phyloP scores from a whole-genome alignment of 345 rosid genomes.

The Rubroshorea leprosula region DNA sequence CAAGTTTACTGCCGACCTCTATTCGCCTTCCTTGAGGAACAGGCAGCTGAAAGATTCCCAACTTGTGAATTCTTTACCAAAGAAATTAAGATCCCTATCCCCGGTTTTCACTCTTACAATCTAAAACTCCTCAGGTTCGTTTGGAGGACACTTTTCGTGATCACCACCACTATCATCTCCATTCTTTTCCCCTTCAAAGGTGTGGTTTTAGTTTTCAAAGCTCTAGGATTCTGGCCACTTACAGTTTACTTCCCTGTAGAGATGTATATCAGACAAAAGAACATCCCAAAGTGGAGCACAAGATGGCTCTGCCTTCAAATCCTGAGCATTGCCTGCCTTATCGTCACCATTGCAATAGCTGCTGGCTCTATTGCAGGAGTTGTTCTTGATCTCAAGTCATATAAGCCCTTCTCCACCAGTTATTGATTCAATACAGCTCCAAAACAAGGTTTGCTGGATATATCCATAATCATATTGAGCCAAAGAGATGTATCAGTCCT shows the following conservation, averaged over 20 bases:
- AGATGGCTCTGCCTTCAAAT: constrained; percentile 51
- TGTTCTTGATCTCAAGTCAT: constrained; percentile 32
- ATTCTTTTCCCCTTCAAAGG: constrained; percentile 56
- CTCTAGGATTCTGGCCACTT: constrained; percentile 63
- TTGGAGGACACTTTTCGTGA: constrained; percentile 45
- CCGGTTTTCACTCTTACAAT: constrained; percentile 21
- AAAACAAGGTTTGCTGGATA: too few relatives aligned
- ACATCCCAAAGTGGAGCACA: constrained; percentile 44
- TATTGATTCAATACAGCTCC: too few relatives aligned
- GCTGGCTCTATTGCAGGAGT: constrained; percentile 50
- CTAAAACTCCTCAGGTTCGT: constrained; percentile 43
- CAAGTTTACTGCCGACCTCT: constrained; percentile 58
- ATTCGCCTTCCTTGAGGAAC: constrained; percentile 47
- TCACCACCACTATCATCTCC: constrained; percentile 42
- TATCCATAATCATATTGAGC: too few relatives aligned
- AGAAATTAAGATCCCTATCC: constrained; percentile 34
- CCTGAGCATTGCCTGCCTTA: constrained; percentile 43
- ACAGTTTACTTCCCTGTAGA: too few relatives aligned
- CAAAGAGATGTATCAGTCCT: too few relatives aligned
- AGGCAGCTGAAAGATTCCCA: constrained; percentile 26
- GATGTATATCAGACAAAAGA: constrained; percentile 50
- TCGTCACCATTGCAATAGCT: too few relatives aligned
- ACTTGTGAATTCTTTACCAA: constrained; percentile 29
- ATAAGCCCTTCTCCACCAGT: constrained; percentile 38
- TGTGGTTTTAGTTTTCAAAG: constrained; percentile 47